Evolutionary conservation across 2,329 filamentous ascomycete species (phyloP), one percentile per base, ranked within the genome.

Genomic region (Neonectria neomacrospora): DNA sequence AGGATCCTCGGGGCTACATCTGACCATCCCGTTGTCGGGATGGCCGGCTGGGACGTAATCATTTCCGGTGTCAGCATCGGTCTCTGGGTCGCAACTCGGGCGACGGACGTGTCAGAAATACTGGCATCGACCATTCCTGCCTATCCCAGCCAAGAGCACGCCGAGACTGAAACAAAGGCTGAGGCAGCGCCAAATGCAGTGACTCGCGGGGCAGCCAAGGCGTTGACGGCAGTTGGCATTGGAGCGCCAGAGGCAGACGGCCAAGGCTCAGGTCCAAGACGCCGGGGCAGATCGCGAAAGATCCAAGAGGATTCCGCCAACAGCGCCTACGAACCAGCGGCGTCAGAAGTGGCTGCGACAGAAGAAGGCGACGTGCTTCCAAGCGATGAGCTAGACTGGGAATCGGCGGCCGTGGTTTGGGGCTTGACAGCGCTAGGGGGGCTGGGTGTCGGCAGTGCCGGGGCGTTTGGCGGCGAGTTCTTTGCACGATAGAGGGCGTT

Each of bases 11-110:
- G 80, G 42, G 82, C 84, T 1, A 80, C 86, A 54, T 80, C 79
- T 62, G 85, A 85, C 55, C 86, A 90, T 71, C 87, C 88, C 0
- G 84, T 83, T 22, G 83, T 90, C 30, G 83, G 83, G 20, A 83
- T 82, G 18, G 84, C 85, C 0, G 85, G 83, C 6, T 84, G 83
- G 75, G 88, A 91, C 73, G 87, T 88, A 1, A 72, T 90, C 14
- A 78, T 89, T 37, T 86, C 83, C 22, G 79, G 80, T 1, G 62
- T 86, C 14, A 85, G 82, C 59, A 74, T 89, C n/a, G 82, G 86
- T 1, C 60, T 84, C 2, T 90, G 87, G 87, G 82, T 84, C n/a
- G 85, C 85, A 42, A 80, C 84, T 1, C 80, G 86, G 32, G 81
- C 82, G 22, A 77, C 85, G 3, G 81, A 86, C 67, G 79, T 83